Percentiles rank a stretch among this genome's conserved stretches.
Evolutionary conservation across 108 stramenopile species (phyloP).

Genomic region (Stephanodiscus triporus): DNA sequence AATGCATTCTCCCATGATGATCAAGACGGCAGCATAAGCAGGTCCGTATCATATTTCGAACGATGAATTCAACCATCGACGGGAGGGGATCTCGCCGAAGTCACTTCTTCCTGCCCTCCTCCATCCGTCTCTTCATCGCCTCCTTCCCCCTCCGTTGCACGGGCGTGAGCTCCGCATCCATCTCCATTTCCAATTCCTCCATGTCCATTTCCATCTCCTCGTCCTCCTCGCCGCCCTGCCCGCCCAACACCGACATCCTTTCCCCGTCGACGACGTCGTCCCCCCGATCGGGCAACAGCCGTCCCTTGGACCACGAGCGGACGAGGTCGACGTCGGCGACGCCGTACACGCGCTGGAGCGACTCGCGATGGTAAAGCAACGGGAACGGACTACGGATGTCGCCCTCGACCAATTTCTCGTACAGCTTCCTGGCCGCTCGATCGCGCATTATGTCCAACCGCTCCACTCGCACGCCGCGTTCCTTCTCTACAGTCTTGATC

Average conservation of each 20-base stretch:
- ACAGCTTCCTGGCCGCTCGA: constrained; percentile 55
- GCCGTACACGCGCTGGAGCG: constrained; percentile 58
- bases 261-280: constrained; percentile 28
- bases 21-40: too few species aligned
- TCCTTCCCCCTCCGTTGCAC: constrained; percentile 74
- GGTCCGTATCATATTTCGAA: too few species aligned
- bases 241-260: constrained; percentile 24
- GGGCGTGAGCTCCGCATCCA: constrained; percentile 61
- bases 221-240: constrained; percentile 27
- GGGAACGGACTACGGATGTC: constrained; percentile 54
- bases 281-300: constrained; percentile 46
- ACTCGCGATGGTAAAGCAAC: constrained; percentile 75
- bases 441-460: constrained; percentile 68
- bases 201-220: constrained; percentile 57
- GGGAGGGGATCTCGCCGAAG: neutral
- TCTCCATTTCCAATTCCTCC: constrained; percentile 72
- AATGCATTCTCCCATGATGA: too few species aligned
- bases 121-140: constrained; percentile 74
- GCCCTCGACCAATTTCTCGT: constrained; percentile 51
- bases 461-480: constrained; percentile 64
- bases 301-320: constrained; percentile 78
- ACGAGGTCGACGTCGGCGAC: constrained; percentile 52
- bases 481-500: constrained; percentile 62
- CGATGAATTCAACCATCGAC: too few species aligned
- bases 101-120: constrained; percentile 48